These are phyloP conservation scores for Aegilops tauschii DNA, from an alignment of 176 grass and related monocot species.

Conservation along the genomic window DNA sequence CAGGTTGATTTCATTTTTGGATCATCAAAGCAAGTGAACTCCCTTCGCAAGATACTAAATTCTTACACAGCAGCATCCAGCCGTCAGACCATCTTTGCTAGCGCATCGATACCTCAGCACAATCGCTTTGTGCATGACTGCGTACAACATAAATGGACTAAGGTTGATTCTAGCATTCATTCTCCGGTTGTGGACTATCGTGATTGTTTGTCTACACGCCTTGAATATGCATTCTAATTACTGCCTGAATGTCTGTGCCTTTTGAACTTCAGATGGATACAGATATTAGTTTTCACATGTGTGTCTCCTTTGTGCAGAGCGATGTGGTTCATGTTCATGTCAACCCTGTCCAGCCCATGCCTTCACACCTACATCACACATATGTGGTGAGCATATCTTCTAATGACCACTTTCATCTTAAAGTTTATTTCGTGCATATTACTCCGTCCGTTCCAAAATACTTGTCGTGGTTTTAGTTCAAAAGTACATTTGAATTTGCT, in stretches of 20 bases:
- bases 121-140: slow-evolving; percentile 87
- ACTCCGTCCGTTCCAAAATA: no score
- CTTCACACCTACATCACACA: slow-evolving; percentile 58
- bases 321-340: slow-evolving; percentile 94
- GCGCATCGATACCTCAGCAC: slow-evolving; percentile 94
- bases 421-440: background rate
- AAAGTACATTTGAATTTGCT: background rate
- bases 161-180: slow-evolving; percentile 11
- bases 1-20: slow-evolving; percentile 97
- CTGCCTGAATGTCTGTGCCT: slow-evolving; percentile 7
- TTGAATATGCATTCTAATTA: slow-evolving; percentile 1
- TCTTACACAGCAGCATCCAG: slow-evolving; percentile 62
- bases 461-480: no score
- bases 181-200: slow-evolving; percentile 13
- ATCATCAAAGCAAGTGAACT: slow-evolving; percentile 74
- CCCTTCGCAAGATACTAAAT: slow-evolving; percentile 78
- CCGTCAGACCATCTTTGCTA: slow-evolving; percentile 87
- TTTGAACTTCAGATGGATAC: slow-evolving; percentile 9
- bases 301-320: slow-evolving; percentile 42
- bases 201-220: background rate
- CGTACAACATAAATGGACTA: slow-evolving; percentile 92
- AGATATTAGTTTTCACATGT: background rate
- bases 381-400: slow-evolving; percentile 38
- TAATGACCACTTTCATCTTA: background rate
- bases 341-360: slow-evolving; percentile 72